Evolutionary conservation across 2,329 filamentous ascomycete species (phyloP), one percentile per base, ranked within the genome.

Genomic region (Geoglossum cookeanum): DNA sequence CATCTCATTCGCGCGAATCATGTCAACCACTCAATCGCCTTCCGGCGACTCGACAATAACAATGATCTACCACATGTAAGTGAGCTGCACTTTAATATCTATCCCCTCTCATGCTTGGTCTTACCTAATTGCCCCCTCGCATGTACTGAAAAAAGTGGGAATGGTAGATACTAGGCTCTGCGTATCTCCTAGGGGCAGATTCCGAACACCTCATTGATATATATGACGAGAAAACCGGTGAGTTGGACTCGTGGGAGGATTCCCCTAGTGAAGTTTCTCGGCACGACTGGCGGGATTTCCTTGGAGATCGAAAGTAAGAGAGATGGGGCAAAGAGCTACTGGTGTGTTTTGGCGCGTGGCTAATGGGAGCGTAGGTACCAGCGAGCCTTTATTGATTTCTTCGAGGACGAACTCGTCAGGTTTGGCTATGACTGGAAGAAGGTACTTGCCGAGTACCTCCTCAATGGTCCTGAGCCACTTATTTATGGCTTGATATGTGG

Each of bases 1-100:
- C 89, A 97, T 70, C 75, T 98, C 13, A 69, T 98, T 60, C 87
- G 86, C 69, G 84, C 90, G 56, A 97, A 97, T 68, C 92, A 98
- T 71, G 83, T 84, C 62, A 95, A 92, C 67, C 80, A 94, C 70
- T 81, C 88, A 35, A 83, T 97, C 62, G 71, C 95, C 57, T 92
- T 86, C 68, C 81, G 90, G 67, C 68, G 85, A 56, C 73, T 85
- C 3, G 74, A 78, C 60, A 92, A 83, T 64, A 81, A 92, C 71
- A 97, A 97, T 66, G 86, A 94, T 70, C 75, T 84, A 63, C 78
- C 87, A 44, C 89, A 95, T 70, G 77, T 81, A 70, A 60, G 75
- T 65, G 60, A 55, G 32, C 42, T 33, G 15, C 15, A 13, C 42
- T 51, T 57, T 9, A 13, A 7, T 35, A 27, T 30, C 17, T 13